These are phyloP conservation scores for Cercospora sp. DNA, from an alignment of 2,329 filamentous ascomycete genomes.

Conservation along the genomic window DNA sequence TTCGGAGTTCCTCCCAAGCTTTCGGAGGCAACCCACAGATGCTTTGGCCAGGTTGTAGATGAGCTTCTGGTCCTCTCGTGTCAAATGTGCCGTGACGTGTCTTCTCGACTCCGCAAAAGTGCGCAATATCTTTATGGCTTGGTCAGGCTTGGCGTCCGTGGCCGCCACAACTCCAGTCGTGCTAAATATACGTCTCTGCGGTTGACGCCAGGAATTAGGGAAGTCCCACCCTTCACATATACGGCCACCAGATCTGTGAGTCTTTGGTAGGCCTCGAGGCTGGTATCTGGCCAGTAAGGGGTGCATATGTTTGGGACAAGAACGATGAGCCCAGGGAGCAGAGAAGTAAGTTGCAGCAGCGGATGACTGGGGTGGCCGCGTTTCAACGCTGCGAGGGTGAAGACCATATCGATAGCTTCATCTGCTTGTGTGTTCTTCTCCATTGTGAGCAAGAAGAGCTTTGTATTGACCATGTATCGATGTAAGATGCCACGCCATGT, in stretches of 20 bases:
- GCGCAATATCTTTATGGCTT: neutral
- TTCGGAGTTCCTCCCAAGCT: neutral
- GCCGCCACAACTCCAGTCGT: neutral
- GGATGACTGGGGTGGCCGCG: neutral
- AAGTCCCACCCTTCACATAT: neutral
- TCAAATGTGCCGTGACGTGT: no score
- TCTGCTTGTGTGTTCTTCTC: neutral
- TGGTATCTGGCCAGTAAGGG: neutral
- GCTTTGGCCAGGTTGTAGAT: no score
- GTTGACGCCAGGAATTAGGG: neutral
- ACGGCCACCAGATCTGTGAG: neutral
- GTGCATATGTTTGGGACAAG: neutral
- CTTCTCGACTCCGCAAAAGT: neutral
- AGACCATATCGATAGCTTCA: neutral
- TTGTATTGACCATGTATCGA: neutral
- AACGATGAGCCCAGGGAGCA: neutral
- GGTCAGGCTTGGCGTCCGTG: neutral
- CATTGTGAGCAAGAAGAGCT: neutral
- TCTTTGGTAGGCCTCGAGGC: neutral
- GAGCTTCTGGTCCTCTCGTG: no score
- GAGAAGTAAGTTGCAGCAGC: neutral
- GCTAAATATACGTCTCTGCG: neutral
- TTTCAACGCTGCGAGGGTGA: neutral
- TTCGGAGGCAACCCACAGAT: neutral
- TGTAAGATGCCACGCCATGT: neutral